Evolutionary conservation across 2,329 filamentous ascomycete species (phyloP).

Genomic region (Epichloe coenophiala): DNA sequence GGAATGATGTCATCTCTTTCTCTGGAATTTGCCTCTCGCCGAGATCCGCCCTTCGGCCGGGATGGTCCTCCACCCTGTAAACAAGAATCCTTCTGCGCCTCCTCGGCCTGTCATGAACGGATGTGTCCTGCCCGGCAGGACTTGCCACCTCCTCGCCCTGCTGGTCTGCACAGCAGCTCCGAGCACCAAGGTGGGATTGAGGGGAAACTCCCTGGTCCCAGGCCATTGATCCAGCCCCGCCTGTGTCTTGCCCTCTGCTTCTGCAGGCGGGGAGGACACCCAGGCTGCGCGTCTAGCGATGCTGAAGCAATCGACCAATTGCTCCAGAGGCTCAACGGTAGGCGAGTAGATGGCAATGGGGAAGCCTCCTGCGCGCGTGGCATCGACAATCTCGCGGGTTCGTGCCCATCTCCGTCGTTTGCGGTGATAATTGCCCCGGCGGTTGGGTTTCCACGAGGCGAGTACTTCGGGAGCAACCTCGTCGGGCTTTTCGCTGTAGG

Average conservation of each 20-base stretch:
- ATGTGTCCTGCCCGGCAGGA: slow-evolving; percentile 81
- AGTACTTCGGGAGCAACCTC: slow-evolving; percentile 47
- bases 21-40: slow-evolving; percentile 68
- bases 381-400: slow-evolving; percentile 58
- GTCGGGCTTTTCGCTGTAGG: slow-evolving; percentile 55
- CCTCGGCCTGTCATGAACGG: slow-evolving; percentile 84
- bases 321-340: slow-evolving; percentile 63
- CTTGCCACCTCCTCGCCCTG: slow-evolving; percentile 72
- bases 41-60: slow-evolving; percentile 70
- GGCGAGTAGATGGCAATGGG: slow-evolving; percentile 78
- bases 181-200: slow-evolving; percentile 76
- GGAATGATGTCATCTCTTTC: slow-evolving; percentile 31
- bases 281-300: slow-evolving; percentile 69
- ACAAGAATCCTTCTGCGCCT: slow-evolving; percentile 80
- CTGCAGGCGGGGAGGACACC: slow-evolving; percentile 37
- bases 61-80: slow-evolving; percentile 69
- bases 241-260: slow-evolving; percentile 28
- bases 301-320: slow-evolving; percentile 72
- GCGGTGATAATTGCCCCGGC: slow-evolving; percentile 73
- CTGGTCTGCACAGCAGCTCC: slow-evolving; percentile 71
- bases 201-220: slow-evolving; percentile 65
- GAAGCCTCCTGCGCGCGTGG: slow-evolving; percentile 62
- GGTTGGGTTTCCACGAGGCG: slow-evolving; percentile 62
- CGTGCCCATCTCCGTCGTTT: slow-evolving; percentile 76
- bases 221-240: slow-evolving; percentile 42